phyloP scores from a whole-genome alignment of 2,329 filamentous ascomycete species.

The Cercospora berteroae region DNA sequence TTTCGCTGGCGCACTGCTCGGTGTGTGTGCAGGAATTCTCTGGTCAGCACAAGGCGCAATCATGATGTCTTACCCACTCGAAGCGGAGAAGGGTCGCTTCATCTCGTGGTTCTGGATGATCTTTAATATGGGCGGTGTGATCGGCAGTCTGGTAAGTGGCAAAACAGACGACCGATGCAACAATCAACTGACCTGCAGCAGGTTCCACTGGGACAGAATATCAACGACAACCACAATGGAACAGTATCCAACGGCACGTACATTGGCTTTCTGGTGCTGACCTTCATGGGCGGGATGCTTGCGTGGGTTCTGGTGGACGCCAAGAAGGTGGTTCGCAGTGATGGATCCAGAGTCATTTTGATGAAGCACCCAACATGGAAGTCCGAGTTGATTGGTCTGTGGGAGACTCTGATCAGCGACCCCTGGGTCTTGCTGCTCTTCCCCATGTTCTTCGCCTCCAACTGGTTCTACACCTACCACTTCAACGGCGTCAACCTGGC shows the following conservation, averaged over 20 bases:
- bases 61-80: conserved; percentile 85
- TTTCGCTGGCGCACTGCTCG: conserved; percentile 73
- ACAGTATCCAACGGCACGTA: conserved; percentile 77
- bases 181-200: conserved; percentile 28
- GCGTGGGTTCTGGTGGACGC: conserved; percentile 70
- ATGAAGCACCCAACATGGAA: conserved; percentile 91
- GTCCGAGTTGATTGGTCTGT: conserved; percentile 73
- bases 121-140: conserved; percentile 87
- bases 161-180: background rate
- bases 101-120: conserved; percentile 94
- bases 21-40: conserved; percentile 73
- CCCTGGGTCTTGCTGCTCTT: conserved; percentile 73
- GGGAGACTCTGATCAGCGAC: conserved; percentile 67
- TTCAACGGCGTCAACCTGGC: conserved; percentile 70
- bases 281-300: conserved; percentile 67
- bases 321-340: conserved; percentile 67
- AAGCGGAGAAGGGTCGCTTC: conserved; percentile 79
- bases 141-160: conserved; percentile 65
- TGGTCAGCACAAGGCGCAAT: conserved; percentile 83
- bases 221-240: conserved; percentile 53
- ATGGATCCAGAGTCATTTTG: conserved; percentile 75
- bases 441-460: conserved; percentile 77
- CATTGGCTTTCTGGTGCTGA: conserved; percentile 82
- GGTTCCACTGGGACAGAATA: conserved; percentile 73
- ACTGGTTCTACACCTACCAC: conserved; percentile 79